These are phyloP conservation scores for Suillus spraguei DNA, from an alignment of 768 basidiomycete genomes.

Conservation along the genomic window DNA sequence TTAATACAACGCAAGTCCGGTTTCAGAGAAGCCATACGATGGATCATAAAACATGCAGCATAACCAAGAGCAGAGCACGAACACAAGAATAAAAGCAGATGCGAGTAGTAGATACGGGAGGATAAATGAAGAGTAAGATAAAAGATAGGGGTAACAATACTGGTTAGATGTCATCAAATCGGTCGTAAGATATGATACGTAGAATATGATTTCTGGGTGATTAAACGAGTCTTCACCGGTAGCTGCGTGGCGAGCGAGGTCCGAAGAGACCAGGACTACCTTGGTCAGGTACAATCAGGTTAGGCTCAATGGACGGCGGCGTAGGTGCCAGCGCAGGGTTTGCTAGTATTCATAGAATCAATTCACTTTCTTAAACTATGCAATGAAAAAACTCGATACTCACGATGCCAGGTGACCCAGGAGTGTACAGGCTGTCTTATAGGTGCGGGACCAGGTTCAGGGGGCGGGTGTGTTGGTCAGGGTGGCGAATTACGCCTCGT, in stretches of 20 bases:
- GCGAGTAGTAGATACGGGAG: background rate
- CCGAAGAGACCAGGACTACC: constrained; percentile 76
- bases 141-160: constrained; percentile 27
- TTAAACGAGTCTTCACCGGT: constrained; percentile 15
- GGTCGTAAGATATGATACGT: background rate
- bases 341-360: constrained; percentile 42
- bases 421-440: constrained; percentile 46
- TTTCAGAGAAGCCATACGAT: too few relatives aligned
- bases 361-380: constrained; percentile 2
- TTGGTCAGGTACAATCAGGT: constrained; percentile 59
- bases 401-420: constrained; percentile 72
- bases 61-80: background rate
- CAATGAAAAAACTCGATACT: constrained; percentile 31
- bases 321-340: constrained; percentile 59
- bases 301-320: constrained; percentile 61
- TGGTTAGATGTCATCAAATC: constrained; percentile 23
- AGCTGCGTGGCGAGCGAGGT: constrained; percentile 63
- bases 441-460: constrained; percentile 39
- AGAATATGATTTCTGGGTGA: background rate
- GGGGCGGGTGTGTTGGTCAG: constrained; percentile 36
- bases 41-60: background rate
- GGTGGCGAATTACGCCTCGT: constrained; percentile 44
- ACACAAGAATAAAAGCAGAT: constrained; percentile 6
- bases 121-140: constrained; percentile 19
- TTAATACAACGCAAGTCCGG: constrained; percentile 4